Evolutionary conservation across 2,329 filamentous ascomycete genomes (phyloP).

Genomic region (Arthroderma uncinatum): DNA sequence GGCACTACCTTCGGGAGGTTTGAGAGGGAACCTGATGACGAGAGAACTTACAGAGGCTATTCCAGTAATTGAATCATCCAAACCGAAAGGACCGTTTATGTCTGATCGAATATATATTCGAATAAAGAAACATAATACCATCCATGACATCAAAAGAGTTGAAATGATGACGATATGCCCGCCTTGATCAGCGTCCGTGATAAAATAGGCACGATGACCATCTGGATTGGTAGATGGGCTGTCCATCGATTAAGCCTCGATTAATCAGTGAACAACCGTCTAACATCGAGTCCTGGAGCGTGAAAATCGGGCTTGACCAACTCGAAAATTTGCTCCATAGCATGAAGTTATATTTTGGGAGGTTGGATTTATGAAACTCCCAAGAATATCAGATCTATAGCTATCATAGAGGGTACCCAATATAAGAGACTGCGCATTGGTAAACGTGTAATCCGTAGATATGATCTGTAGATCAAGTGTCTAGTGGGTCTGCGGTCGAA

Average conservation of each 20-base stretch:
- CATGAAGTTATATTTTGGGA: background rate
- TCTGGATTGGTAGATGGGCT: background rate
- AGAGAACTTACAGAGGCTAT: constrained; percentile 13
- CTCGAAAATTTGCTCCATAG: background rate
- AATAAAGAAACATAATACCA: constrained; percentile 10
- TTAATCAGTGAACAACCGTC: background rate
- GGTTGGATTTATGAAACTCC: background rate
- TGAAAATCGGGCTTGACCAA: background rate
- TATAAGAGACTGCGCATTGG: background rate
- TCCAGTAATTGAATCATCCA: constrained; percentile 18
- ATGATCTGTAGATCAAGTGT: background rate
- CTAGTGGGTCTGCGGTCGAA: background rate
- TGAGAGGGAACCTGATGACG: background rate
- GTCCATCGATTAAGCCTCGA: background rate
- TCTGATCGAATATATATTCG: constrained; percentile 17
- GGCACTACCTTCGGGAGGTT: too few species aligned
- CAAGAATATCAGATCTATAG: background rate
- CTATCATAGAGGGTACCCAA: background rate
- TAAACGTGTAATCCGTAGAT: background rate
- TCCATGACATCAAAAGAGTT: constrained; percentile 12
- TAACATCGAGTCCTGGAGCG: background rate
- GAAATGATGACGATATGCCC: constrained; percentile 8
- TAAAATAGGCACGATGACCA: constrained; percentile 6
- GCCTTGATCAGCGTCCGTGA: constrained; percentile 7
- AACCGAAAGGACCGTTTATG: constrained; percentile 19